Conservation (phyloP, 768 basidiomycete species). For the Porphyrellus cyaneotinctus region DNA sequence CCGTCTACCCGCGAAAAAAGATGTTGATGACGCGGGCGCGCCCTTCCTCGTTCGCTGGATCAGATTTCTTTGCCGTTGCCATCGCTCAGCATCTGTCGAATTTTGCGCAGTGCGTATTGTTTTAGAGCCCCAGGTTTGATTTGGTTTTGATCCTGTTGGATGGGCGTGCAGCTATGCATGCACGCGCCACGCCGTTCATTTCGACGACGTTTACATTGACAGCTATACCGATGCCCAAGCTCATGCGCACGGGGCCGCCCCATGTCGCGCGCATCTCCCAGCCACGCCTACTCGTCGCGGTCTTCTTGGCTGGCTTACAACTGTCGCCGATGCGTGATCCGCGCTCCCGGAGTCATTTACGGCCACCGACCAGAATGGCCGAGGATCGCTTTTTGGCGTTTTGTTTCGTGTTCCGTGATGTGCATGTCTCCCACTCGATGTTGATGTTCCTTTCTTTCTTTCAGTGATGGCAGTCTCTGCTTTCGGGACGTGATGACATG, state of each 20-base stretch:
- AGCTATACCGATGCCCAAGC: too few species aligned
- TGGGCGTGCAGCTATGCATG: not conserved
- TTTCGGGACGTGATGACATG: not conserved
- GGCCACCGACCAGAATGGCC: slow-evolving; percentile 13
- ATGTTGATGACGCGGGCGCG: not conserved
- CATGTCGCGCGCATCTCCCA: too few species aligned
- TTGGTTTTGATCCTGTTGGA: not conserved
- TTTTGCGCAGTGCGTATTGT: not conserved
- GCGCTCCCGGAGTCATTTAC: slow-evolving; percentile 1
- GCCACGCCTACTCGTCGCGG: not conserved
- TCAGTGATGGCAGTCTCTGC: not conserved
- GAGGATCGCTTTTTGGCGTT: slow-evolving; percentile 4
- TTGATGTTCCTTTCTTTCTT: not conserved
- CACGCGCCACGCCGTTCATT: not conserved
- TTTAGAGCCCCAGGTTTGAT: not conserved
- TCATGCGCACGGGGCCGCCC: too few species aligned
- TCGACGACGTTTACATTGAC: not conserved
- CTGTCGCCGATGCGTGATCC: not conserved
- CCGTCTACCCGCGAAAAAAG: not conserved
- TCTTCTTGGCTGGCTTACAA: not conserved
- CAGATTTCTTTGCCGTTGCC: not conserved
- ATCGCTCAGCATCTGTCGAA: not conserved
- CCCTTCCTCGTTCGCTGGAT: not conserved
- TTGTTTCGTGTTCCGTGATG: not conserved
- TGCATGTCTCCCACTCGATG: not conserved